These are phyloP conservation scores for Sclerotinia nivalis DNA, from an alignment of 2,329 filamentous ascomycete species.

Conservation along the genomic window DNA sequence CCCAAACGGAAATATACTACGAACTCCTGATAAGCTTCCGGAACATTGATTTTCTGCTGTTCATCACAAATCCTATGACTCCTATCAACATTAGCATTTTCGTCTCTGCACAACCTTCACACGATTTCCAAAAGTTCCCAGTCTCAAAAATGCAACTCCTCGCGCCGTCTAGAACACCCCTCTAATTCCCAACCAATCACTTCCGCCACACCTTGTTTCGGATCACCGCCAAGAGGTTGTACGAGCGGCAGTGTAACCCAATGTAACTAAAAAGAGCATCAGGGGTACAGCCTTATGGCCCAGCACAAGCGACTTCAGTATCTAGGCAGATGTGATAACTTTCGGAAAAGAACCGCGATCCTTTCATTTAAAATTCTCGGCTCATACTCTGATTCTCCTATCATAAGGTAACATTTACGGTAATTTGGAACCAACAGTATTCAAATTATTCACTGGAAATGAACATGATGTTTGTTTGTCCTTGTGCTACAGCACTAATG, in stretches of 20 bases:
- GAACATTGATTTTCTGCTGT: background rate
- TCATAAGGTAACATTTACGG: no score
- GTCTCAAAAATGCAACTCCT: background rate
- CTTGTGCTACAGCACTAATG: background rate
- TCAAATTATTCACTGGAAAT: background rate
- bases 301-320: background rate
- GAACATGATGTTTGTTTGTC: background rate
- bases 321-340: background rate
- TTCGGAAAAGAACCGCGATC: background rate
- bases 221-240: conserved; percentile 1
- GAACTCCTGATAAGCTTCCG: background rate
- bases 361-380: background rate
- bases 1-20: background rate
- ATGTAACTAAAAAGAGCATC: background rate
- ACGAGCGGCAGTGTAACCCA: background rate
- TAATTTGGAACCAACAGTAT: background rate
- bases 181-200: background rate
- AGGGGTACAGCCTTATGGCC: conserved; percentile 4
- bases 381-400: background rate
- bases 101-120: background rate
- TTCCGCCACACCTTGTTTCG: conserved; percentile 15
- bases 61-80: background rate
- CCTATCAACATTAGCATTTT: background rate
- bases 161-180: background rate
- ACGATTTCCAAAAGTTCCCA: background rate